Evolutionary conservation across 2,329 filamentous ascomycete genomes (phyloP), one percentile per base, ranked within the genome.

Genomic region (Talaromyces sp.): DNA sequence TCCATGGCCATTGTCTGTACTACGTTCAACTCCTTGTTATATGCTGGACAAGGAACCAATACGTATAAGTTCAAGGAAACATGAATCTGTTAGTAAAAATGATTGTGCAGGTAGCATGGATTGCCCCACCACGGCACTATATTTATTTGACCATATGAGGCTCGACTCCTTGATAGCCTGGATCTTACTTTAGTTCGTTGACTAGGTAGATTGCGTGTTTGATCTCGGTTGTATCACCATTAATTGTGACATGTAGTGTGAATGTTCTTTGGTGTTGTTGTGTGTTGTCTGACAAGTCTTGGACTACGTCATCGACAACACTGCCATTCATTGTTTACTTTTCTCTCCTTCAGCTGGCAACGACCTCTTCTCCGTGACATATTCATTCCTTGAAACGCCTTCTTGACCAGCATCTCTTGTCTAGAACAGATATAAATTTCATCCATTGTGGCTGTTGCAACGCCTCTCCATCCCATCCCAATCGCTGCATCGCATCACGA

Each of bases 301-400:
- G 54, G 17, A 17, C 35, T 22, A 56, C 61, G 43, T 60, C 33
- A 56, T 57, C 41, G 43, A 25, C 41, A 52, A 19, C 60, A 41
- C 45, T 8, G 47, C 41, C 47, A 43, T 37, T 61, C 27, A n/a
- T 37, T 47, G 43, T 50, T 35, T 61, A 50, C 33, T 50, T 61
- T 27, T 35, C 19, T 35, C 33, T 35, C 39, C 27, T 35, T 39
- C 8, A 63, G 52, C 41, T 17, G 37, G 11, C 52, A 56, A 50
- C 54, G 17, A 10, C 27, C 17, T 59, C 37, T 52, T 11, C 31
- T 57, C 57, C 31, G 9, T 50, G 37, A 25, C 13, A 45, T 9
- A 19, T 39, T 31, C 5, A 31, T 13, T 8, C 43, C 17, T 22
- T 22, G 15, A 13, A 2, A 17, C 45, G 10, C 27, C 50, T 31